These are phyloP conservation scores for Globisporangium echinulatum DNA, from an alignment of 352 stramenopile species.

Conservation along the genomic window DNA sequence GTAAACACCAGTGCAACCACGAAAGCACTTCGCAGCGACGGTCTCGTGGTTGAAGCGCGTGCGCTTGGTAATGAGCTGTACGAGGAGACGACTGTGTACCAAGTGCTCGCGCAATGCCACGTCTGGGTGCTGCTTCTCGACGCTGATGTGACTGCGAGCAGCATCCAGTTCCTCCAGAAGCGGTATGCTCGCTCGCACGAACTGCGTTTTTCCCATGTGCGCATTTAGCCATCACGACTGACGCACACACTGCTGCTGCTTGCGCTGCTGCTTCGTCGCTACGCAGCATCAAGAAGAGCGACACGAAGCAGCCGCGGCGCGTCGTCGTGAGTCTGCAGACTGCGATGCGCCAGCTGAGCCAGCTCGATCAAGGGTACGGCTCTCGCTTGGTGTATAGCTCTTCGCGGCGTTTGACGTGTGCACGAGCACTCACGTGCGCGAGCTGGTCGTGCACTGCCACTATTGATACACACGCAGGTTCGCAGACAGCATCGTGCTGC, in stretches of 20 bases:
- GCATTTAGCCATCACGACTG: not conserved
- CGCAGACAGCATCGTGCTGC: slow-evolving; percentile 51
- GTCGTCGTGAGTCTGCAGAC: slow-evolving; percentile 63
- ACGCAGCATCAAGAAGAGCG: slow-evolving; percentile 14
- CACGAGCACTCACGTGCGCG: not conserved
- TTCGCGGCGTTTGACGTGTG: not conserved
- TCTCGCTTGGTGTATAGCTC: not conserved
- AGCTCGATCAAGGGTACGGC: slow-evolving; percentile 48
- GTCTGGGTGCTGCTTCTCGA: slow-evolving; percentile 64
- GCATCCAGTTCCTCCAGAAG: slow-evolving; percentile 41
- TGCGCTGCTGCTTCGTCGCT: too few species aligned
- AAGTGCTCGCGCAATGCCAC: slow-evolving; percentile 37
- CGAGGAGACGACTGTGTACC: slow-evolving; percentile 31
- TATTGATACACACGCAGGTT: slow-evolving; percentile 28
- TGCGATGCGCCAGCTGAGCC: slow-evolving; percentile 42
- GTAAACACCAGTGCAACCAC: not conserved
- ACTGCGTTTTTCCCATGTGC: not conserved
- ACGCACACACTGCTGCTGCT: not conserved
- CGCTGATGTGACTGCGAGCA: slow-evolving; percentile 25
- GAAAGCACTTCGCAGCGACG: slow-evolving; percentile 39
- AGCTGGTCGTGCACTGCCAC: too few species aligned
- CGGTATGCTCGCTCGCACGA: slow-evolving; percentile 11
- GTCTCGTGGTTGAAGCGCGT: slow-evolving; percentile 27
- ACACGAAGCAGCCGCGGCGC: slow-evolving; percentile 29
- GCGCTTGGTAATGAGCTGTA: slow-evolving; percentile 22